Conservation (phyloP, 306 rosid species). For the Coriaria nepalensis region DNA sequence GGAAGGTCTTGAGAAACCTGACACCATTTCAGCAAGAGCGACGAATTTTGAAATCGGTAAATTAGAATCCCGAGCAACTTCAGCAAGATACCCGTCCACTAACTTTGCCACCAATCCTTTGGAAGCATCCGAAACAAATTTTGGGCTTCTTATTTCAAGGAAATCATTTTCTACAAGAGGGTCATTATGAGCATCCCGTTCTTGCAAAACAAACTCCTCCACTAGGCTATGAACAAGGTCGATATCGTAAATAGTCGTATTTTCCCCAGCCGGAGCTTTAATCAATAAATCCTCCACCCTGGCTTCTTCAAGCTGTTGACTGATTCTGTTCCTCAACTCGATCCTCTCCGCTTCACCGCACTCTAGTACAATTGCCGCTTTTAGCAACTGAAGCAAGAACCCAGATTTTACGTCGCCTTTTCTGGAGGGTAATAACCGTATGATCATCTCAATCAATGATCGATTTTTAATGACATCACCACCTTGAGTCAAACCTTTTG, state of each 20-base stretch:
- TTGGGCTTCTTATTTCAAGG: slow-evolving; percentile 51
- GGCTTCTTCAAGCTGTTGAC: slow-evolving; percentile 74
- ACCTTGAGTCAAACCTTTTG: slow-evolving; percentile 49
- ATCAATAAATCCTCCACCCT: slow-evolving; percentile 55
- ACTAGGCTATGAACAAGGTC: slow-evolving; percentile 63
- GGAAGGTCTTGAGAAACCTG: slow-evolving; percentile 52
- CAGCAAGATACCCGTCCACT: slow-evolving; percentile 76
- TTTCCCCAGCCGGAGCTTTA: slow-evolving; percentile 31
- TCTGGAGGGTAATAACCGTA: slow-evolving; percentile 45
- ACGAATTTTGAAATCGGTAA: slow-evolving; percentile 44
- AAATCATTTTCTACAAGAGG: slow-evolving; percentile 42
- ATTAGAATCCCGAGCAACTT: slow-evolving; percentile 61
- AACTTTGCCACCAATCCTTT: slow-evolving; percentile 66
- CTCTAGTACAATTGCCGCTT: slow-evolving; percentile 38
- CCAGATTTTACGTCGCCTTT: slow-evolving; percentile 39
- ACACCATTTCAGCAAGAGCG: slow-evolving; percentile 50
- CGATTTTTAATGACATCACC: slow-evolving; percentile 45
- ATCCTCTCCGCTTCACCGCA: slow-evolving; percentile 43
- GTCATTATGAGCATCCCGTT: slow-evolving; percentile 28
- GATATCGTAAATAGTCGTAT: slow-evolving; percentile 29
- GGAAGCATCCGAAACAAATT: slow-evolving; percentile 38
- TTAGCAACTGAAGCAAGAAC: slow-evolving; percentile 58
- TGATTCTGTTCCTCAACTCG: slow-evolving; percentile 48
- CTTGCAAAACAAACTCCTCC: slow-evolving; percentile 48
- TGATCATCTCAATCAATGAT: slow-evolving; percentile 49